These are phyloP conservation scores for Candida coquimbonensis DNA, from an alignment of 805 yeast genomes.

Conservation along the genomic window DNA sequence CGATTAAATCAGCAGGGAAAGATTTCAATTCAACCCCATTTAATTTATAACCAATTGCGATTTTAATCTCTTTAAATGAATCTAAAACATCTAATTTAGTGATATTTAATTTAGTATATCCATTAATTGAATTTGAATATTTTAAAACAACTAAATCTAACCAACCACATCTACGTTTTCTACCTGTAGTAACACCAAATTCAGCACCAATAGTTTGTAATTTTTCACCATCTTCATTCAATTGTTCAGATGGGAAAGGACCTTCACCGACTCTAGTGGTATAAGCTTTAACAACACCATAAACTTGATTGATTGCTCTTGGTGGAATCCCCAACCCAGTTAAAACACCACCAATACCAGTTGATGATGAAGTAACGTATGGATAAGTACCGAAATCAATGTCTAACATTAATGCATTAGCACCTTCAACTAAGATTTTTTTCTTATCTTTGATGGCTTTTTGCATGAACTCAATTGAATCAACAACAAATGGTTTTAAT, in stretches of 20 bases:
- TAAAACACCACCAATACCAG: slow-evolving; percentile 96
- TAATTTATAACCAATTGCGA: slow-evolving; percentile 77
- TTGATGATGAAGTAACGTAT: slow-evolving; percentile 89
- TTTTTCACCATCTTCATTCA: slow-evolving; percentile 78
- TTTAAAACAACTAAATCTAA: slow-evolving; percentile 90
- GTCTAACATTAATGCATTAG: slow-evolving; percentile 96
- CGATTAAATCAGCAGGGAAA: slow-evolving; percentile 89
- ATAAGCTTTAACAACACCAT: slow-evolving; percentile 97
- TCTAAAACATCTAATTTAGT: slow-evolving; percentile 95
- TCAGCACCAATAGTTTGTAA: slow-evolving; percentile 92
- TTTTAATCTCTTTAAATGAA: slow-evolving; percentile 78
- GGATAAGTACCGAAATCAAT: slow-evolving; percentile 98
- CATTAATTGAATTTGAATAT: slow-evolving; percentile 87
- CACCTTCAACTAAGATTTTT: slow-evolving; percentile 93
- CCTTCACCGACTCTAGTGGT: slow-evolving; percentile 99
- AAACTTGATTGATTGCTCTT: slow-evolving; percentile 64
- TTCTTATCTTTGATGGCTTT: slow-evolving; percentile 69
- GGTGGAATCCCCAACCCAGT: slow-evolving; percentile 99
- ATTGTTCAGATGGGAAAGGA: slow-evolving; percentile 97
- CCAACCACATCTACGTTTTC: slow-evolving; percentile 99
- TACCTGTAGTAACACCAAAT: slow-evolving; percentile 96
- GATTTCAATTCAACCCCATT: slow-evolving; percentile 68
- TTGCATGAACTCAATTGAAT: slow-evolving; percentile 80
- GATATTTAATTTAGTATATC: slow-evolving; percentile 89
- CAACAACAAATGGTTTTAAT: slow-evolving; percentile 88